Evolutionary conservation across 2,329 filamentous ascomycete species (phyloP).

Genomic region (Diaporthe nobilis): DNA sequence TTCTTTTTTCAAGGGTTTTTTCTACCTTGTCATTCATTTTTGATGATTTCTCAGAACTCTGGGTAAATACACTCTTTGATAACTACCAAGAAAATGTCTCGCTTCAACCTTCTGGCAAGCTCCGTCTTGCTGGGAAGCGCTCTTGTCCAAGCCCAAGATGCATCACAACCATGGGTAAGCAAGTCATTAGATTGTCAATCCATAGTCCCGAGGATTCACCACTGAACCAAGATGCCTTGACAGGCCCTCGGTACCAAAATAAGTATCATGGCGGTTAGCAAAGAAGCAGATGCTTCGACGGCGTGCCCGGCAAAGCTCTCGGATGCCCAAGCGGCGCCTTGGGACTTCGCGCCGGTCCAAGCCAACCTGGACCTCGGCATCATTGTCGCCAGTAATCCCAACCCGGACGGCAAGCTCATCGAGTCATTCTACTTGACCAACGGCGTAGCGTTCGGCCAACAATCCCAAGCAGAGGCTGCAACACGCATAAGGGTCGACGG

Average conservation of each 20-base stretch:
- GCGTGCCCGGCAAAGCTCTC: not conserved
- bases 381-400: not conserved
- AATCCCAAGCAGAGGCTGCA: not conserved
- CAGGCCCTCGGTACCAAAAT: slow-evolving; percentile 7
- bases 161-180: slow-evolving; percentile 11
- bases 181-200: not conserved
- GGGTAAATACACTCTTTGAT: not conserved
- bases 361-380: not conserved
- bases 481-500: not conserved
- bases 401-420: not conserved
- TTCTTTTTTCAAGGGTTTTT: not conserved
- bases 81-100: not conserved
- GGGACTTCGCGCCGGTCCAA: not conserved
- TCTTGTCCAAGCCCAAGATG: not conserved
- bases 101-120: not conserved
- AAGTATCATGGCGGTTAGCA: not conserved
- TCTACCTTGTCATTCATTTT: not conserved
- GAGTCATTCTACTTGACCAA: slow-evolving; percentile 8
- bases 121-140: not conserved
- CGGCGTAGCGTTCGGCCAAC: not conserved
- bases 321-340: not conserved
- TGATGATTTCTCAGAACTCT: not conserved
- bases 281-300: not conserved
- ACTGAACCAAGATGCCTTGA: not conserved
- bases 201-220: too few relatives aligned